Percentiles rank a stretch among this genome's conserved stretches.
Conservation (phyloP, 345 rosid genomes). For the Linum trigynum region DNA sequence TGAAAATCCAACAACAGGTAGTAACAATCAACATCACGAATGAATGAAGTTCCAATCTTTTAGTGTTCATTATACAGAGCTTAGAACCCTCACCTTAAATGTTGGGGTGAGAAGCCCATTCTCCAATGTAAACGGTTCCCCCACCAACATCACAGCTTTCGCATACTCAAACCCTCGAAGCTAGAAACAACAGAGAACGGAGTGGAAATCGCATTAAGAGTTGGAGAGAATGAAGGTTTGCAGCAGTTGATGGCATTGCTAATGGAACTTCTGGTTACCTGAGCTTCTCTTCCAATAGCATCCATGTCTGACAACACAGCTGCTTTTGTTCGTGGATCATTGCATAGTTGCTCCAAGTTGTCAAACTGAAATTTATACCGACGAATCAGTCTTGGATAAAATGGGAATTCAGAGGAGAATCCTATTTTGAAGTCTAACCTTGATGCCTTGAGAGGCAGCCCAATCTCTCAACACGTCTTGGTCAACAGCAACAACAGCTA, state of each 20-base stretch:
- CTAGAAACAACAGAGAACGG: conserved; percentile 22
- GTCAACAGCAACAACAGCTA: conserved; percentile 81
- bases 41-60: background rate
- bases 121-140: conserved; percentile 70
- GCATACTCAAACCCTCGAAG: conserved; percentile 90
- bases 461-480: conserved; percentile 64
- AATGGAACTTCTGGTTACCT: conserved; percentile 34
- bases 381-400: background rate
- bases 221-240: background rate
- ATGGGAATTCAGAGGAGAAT: background rate
- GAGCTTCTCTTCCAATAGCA: conserved; percentile 73
- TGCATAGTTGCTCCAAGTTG: conserved; percentile 58
- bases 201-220: background rate
- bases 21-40: background rate
- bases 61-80: background rate
- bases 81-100: conserved; percentile 53
- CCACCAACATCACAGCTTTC: conserved; percentile 79
- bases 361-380: conserved; percentile 30
- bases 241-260: background rate
- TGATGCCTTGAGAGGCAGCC: conserved; percentile 79
- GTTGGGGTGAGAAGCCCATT: conserved; percentile 92
- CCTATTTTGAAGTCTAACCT: conserved; percentile 31
- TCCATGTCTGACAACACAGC: conserved; percentile 84
- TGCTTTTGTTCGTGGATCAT: conserved; percentile 55
- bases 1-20: conserved; percentile 11